Conservation (phyloP, 176 grass and related monocot genomes). For the Oryza glaberrima region DNA sequence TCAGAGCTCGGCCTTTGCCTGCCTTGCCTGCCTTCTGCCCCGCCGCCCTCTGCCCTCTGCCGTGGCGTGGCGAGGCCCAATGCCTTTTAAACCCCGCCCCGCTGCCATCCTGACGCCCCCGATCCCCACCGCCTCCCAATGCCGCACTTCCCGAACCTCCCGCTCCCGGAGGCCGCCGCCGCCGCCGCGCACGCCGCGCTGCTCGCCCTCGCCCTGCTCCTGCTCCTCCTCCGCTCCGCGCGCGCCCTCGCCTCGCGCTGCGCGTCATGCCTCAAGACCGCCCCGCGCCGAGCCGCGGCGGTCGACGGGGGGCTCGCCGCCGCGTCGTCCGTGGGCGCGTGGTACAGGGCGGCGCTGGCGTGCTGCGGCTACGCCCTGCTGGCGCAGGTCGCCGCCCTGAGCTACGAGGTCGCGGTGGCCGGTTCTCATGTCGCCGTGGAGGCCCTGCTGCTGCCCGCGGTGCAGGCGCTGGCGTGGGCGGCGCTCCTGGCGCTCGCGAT, state of each 20-base stretch:
- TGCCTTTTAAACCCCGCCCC: slow-evolving; percentile 65
- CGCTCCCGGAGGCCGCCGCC: slow-evolving; percentile 57
- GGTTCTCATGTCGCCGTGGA: slow-evolving; percentile 10
- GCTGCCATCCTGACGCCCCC: slow-evolving; percentile 31
- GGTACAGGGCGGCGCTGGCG: slow-evolving; percentile 39
- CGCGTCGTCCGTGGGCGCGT: slow-evolving; percentile 31
- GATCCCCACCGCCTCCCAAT: slow-evolving; percentile 53
- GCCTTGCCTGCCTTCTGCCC: no score
- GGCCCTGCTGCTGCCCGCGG: slow-evolving; percentile 51
- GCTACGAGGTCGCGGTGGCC: slow-evolving; percentile 53
- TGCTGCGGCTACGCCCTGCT: slow-evolving; percentile 68
- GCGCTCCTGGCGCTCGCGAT: slow-evolving; percentile 54
- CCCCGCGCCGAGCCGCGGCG: not conserved
- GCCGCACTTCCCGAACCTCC: slow-evolving; percentile 47
- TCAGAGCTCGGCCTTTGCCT: not conserved
- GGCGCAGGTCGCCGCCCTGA: slow-evolving; percentile 60
- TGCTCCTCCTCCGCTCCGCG: slow-evolving; percentile 49
- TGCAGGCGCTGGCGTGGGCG: slow-evolving; percentile 74
- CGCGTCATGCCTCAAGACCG: slow-evolving; percentile 52
- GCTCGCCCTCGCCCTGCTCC: slow-evolving; percentile 56
- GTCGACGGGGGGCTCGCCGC: not conserved
- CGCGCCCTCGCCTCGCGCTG: slow-evolving; percentile 53
- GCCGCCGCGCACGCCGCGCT: slow-evolving; percentile 58
- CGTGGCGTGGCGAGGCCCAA: slow-evolving; percentile 45
- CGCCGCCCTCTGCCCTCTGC: not conserved